Evolutionary conservation across 805 yeast genomes (phyloP), one percentile per base, ranked within the genome.

Genomic region (Maudiozyma barnettii): DNA sequence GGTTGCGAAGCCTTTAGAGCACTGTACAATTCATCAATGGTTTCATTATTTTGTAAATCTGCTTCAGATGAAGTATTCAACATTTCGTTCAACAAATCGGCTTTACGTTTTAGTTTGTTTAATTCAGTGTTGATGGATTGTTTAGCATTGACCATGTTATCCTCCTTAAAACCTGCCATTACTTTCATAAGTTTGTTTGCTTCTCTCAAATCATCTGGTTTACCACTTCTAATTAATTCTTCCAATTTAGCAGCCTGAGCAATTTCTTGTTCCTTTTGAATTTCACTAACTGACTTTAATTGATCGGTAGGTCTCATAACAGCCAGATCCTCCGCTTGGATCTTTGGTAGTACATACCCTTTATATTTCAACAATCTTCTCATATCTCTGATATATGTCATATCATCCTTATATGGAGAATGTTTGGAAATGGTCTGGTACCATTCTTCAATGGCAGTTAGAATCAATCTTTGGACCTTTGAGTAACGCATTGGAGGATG

Each of bases 391-490:
- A 93, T 85, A 64, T 84, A 87, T 2, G 90, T 93, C 57, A 93
- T 72, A 64, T 93, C 99, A 40, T 89, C 95, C 63, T 86, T 87
- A 66, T 93, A 86, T 60, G 87, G 76, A 23, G 95, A 81, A 45
- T 93, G 88, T 58, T 82, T 81, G 67, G 97, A 91, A 47, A 93
- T 80, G 1, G 98, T 91, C 64, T 87, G 95, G 63, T 86, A 81
- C 99, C 99, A 93, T 66, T 93, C 98, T 66, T 91, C 96, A 59
- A 93, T 84, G 48, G 90, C 87, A 49, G 93, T 90, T 59, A 93
- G 73, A 52, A 91, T 80, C 56, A 89, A 73, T 61, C 88, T 74
- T 64, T 93, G 98, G 22, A 87, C 82, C 53, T 89, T 76, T 18
- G 91, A 74, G 66, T 85, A 88, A 36, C 90, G 78, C 51, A 82